These are phyloP conservation scores for Mycena capillaripes DNA, from an alignment of 768 basidiomycete genomes.

Conservation along the genomic window DNA sequence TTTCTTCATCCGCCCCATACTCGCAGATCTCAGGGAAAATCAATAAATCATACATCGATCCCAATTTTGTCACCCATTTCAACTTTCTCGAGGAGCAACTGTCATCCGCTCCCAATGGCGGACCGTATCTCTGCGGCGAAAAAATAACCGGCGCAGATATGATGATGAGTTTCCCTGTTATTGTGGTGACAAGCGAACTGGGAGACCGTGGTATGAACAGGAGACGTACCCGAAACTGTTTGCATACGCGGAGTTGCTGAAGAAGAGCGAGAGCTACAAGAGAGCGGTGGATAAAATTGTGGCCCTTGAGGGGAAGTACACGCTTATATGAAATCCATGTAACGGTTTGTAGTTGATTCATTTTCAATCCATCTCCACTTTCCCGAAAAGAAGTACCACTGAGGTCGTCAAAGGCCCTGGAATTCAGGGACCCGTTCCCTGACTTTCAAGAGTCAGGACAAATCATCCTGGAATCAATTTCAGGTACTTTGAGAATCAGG, in stretches of 20 bases:
- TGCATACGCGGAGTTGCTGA: slow-evolving; percentile 27
- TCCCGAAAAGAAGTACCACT: too few relatives aligned
- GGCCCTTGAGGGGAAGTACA: slow-evolving; percentile 30
- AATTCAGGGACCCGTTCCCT: too few relatives aligned
- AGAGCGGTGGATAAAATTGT: slow-evolving; percentile 35
- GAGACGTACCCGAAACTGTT: slow-evolving; percentile 28
- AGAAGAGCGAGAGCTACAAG: slow-evolving; percentile 26
- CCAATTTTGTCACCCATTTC: slow-evolving; percentile 22
- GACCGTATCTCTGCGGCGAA: slow-evolving; percentile 28
- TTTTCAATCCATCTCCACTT: too few relatives aligned
- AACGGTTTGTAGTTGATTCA: too few relatives aligned
- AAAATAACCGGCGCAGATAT: slow-evolving; percentile 30
- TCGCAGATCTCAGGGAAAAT: slow-evolving; percentile 18
- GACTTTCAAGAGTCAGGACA: too few relatives aligned
- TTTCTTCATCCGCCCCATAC: slow-evolving; percentile 30
- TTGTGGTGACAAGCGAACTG: background rate
- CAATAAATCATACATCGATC: slow-evolving; percentile 5
- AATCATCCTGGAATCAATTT: too few relatives aligned
- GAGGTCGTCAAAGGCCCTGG: too few relatives aligned
- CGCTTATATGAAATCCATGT: background rate
- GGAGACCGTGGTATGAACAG: slow-evolving; percentile 10
- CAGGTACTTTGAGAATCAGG: too few relatives aligned
- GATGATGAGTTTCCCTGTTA: slow-evolving; percentile 30
- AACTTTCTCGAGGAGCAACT: slow-evolving; percentile 33
- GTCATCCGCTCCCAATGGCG: slow-evolving; percentile 26